Percentiles rank a stretch among this genome's conserved stretches.
These are phyloP conservation scores for Bretschneidera sinensis DNA, from an alignment of 345 rosid genomes.

Conservation along the genomic window DNA sequence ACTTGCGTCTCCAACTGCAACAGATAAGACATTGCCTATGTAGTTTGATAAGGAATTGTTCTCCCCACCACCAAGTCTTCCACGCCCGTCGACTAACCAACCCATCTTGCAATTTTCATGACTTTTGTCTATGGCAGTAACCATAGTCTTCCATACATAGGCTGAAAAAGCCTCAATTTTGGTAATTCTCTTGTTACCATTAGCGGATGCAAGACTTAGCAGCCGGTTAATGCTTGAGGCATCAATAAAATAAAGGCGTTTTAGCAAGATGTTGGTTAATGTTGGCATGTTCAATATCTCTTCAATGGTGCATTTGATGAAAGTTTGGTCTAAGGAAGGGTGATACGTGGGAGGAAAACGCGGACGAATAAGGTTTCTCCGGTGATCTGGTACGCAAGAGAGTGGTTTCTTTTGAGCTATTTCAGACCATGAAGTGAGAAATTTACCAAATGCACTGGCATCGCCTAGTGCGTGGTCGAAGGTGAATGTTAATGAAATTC, in stretches of 20 bases:
- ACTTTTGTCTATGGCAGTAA: slow-evolving; percentile 28
- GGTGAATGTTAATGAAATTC: slow-evolving; percentile 63
- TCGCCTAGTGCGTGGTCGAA: slow-evolving; percentile 90
- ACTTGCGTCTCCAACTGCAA: slow-evolving; percentile 60
- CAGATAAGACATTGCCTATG: slow-evolving; percentile 74
- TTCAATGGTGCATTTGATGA: slow-evolving; percentile 56
- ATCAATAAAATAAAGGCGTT: slow-evolving; percentile 70
- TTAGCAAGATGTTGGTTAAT: slow-evolving; percentile 30
- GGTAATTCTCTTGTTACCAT: slow-evolving; percentile 47
- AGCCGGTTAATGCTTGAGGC: slow-evolving; percentile 41
- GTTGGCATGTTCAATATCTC: slow-evolving; percentile 58
- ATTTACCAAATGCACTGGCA: slow-evolving; percentile 60
- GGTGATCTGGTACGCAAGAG: slow-evolving; percentile 63
- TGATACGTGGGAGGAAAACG: slow-evolving; percentile 59
- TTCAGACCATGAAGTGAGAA: slow-evolving; percentile 67
- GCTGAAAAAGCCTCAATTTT: slow-evolving; percentile 90
- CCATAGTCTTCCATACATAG: slow-evolving; percentile 77
- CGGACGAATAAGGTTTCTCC: slow-evolving; percentile 40
- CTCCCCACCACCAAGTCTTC: slow-evolving; percentile 31
- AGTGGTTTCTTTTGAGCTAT: slow-evolving; percentile 49
- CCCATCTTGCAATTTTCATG: slow-evolving; percentile 77
- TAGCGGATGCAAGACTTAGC: slow-evolving; percentile 45
- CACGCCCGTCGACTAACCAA: slow-evolving; percentile 77
- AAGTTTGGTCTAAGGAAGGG: slow-evolving; percentile 46
- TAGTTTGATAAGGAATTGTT: slow-evolving; percentile 41